A percentile compares a stretch with the other conserved stretches of the same genome.
Conservation (phyloP, 805 yeast genomes). For the Metschnikowia noctiluminum region DNA sequence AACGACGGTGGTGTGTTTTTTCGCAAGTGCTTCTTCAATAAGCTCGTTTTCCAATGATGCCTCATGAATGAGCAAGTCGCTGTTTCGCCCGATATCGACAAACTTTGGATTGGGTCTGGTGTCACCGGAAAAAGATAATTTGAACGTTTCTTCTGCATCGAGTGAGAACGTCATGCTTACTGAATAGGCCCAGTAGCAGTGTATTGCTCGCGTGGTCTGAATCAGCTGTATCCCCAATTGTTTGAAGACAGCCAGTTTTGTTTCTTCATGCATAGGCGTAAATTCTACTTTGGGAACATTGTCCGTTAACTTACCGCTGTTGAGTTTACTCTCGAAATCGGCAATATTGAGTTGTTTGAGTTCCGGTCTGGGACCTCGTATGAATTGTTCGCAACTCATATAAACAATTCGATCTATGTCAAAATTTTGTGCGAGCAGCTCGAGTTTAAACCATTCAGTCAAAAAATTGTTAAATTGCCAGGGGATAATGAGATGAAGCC, state of each 20-base stretch:
- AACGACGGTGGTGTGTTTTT: slow-evolving; percentile 82
- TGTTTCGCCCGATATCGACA: slow-evolving; percentile 58
- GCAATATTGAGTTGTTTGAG: slow-evolving; percentile 25
- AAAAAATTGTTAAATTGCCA: slow-evolving; percentile 68
- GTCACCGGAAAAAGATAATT: slow-evolving; percentile 89
- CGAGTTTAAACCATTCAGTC: slow-evolving; percentile 61
- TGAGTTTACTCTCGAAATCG: slow-evolving; percentile 33
- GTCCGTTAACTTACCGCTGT: slow-evolving; percentile 17
- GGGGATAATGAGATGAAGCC: slow-evolving; percentile 66
- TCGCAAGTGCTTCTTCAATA: slow-evolving; percentile 70
- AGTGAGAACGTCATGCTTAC: slow-evolving; percentile 54
- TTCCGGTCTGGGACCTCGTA: slow-evolving; percentile 28
- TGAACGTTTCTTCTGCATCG: slow-evolving; percentile 43
- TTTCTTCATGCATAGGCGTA: slow-evolving; percentile 2
- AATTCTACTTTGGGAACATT: slow-evolving; percentile 18
- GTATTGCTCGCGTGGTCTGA: slow-evolving; percentile 71
- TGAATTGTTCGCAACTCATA: slow-evolving; percentile 59
- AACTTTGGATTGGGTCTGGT: slow-evolving; percentile 77
- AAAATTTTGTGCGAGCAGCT: slow-evolving; percentile 26
- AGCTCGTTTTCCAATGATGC: slow-evolving; percentile 85
- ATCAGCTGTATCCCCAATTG: slow-evolving; percentile 45
- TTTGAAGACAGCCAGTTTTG: slow-evolving; percentile 28
- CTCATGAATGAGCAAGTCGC: slow-evolving; percentile 85
- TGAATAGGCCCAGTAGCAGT: slow-evolving; percentile 78
- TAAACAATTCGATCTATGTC: slow-evolving; percentile 45